These are phyloP conservation scores for Nigrospora sphaerica DNA, from an alignment of 2,329 filamentous ascomycete genomes.

Conservation along the genomic window DNA sequence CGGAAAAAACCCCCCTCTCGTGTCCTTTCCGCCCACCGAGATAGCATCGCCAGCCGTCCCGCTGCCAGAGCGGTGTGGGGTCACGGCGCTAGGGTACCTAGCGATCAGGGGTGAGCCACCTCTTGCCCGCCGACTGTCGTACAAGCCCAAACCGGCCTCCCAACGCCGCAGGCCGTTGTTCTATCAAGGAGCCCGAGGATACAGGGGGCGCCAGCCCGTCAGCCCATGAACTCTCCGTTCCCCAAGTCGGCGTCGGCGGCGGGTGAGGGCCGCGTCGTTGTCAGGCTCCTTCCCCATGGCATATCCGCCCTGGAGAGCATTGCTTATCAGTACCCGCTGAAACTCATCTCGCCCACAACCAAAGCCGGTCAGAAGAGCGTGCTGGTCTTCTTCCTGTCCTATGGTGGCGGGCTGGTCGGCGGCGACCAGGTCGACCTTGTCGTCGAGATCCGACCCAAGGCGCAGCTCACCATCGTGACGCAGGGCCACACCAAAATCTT, in stretches of 20 bases:
- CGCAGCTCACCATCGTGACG: conserved; percentile 61
- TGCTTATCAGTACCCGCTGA: conserved; percentile 89
- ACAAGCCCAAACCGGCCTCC: no score
- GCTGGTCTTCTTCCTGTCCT: conserved; percentile 84
- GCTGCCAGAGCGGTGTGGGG: no score
- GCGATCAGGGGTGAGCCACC: no score
- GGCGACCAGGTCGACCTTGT: conserved; percentile 74
- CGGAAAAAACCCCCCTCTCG: no score
- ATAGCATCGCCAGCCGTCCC: no score
- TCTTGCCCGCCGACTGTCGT: no score
- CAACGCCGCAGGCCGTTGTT: no score
- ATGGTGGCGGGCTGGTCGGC: conserved; percentile 86
- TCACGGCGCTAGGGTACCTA: no score
- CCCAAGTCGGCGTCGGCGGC: conserved; percentile 64
- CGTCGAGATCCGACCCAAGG: conserved; percentile 55
- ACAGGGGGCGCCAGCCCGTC: no score
- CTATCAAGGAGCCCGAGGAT: no score
- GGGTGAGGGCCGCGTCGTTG: conserved; percentile 72
- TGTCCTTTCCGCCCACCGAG: no score
- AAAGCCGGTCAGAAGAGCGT: conserved; percentile 58
- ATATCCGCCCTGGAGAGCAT: conserved; percentile 67
- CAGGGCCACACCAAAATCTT: conserved; percentile 94
- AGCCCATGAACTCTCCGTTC: conserved; percentile 60
- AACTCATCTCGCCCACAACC: conserved; percentile 77
- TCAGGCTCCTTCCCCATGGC: conserved; percentile 63